Evolutionary conservation across 768 basidiomycete genomes (phyloP).

Genomic region (Mycena belliarum): DNA sequence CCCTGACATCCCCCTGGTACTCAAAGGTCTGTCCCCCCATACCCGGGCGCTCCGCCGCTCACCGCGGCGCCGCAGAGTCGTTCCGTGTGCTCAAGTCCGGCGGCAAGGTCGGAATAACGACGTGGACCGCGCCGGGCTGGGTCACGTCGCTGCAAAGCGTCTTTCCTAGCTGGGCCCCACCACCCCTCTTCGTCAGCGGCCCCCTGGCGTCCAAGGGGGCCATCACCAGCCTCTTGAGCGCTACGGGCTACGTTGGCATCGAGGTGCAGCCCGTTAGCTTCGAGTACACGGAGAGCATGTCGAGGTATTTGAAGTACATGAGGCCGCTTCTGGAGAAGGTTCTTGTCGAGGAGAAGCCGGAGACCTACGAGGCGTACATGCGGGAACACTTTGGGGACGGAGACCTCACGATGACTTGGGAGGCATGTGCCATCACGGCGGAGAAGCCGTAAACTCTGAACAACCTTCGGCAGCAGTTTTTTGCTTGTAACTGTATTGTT

Average conservation of each 20-base stretch:
- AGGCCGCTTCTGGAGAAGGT: background rate
- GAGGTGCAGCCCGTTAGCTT: background rate
- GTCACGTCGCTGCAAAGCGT: background rate
- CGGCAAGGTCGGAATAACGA: slow-evolving; percentile 2
- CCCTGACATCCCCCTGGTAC: background rate
- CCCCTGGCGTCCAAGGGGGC: background rate
- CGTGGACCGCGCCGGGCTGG: slow-evolving; percentile 6
- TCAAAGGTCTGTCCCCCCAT: slow-evolving; percentile 10
- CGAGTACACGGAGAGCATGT: background rate
- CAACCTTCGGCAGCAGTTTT: too few species aligned
- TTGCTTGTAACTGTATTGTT: too few species aligned
- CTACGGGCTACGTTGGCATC: background rate
- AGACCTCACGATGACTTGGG: slow-evolving; percentile 1
- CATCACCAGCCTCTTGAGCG: background rate
- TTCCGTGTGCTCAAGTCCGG: slow-evolving; percentile 10
- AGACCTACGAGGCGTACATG: slow-evolving; percentile 4
- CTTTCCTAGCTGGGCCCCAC: background rate
- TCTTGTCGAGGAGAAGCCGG: background rate
- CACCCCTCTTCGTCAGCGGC: slow-evolving; percentile 3
- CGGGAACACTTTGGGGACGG: background rate
- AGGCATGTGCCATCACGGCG: slow-evolving; percentile 1
- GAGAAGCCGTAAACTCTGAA: slow-evolving; percentile 7
- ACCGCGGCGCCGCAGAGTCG: too few species aligned
- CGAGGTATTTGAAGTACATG: background rate
- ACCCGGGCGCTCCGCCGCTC: background rate